A percentile compares a stretch with the other conserved stretches of the same genome.
Conservation (phyloP, 1,139 yeast species). For the Taphrina betulina region DNA sequence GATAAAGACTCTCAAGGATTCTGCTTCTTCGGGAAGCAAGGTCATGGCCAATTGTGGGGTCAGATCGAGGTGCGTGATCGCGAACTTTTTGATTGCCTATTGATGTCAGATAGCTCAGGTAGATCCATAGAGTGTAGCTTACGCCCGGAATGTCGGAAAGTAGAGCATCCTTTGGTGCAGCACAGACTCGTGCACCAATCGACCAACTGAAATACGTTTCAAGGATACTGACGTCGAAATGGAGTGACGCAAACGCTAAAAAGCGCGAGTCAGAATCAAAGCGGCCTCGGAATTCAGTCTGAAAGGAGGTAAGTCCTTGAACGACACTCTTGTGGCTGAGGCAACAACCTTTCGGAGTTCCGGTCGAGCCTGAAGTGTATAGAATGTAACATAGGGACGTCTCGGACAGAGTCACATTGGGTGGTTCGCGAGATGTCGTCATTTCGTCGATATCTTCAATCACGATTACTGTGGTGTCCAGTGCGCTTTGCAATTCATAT, state of each 20-base stretch:
- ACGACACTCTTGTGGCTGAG: slow-evolving; percentile 57
- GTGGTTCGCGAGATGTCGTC: background rate
- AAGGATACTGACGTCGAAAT: slow-evolving; percentile 41
- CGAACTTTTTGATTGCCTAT: slow-evolving; percentile 25
- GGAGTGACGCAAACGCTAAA: slow-evolving; percentile 40
- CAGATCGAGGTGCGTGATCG: slow-evolving; percentile 39
- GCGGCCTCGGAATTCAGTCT: slow-evolving; percentile 37
- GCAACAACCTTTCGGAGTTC: slow-evolving; percentile 70
- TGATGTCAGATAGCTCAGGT: no score
- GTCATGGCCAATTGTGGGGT: slow-evolving; percentile 40
- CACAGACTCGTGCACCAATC: slow-evolving; percentile 38
- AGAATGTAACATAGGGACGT: slow-evolving; percentile 38
- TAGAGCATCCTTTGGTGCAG: slow-evolving; percentile 39
- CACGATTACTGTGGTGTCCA: slow-evolving; percentile 3
- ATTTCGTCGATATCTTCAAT: background rate
- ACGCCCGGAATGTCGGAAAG: slow-evolving; percentile 37
- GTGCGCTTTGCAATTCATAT: background rate
- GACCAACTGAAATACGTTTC: slow-evolving; percentile 41
- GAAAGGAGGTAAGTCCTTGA: slow-evolving; percentile 40
- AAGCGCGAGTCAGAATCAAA: slow-evolving; percentile 36
- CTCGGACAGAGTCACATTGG: slow-evolving; percentile 5
- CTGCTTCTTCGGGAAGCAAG: slow-evolving; percentile 38
- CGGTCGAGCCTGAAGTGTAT: slow-evolving; percentile 72
- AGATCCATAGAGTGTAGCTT: no score
- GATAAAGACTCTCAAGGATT: slow-evolving; percentile 39